Percentiles rank a stretch among this genome's conserved stretches.
These are phyloP conservation scores for Candida oleophila DNA, from an alignment of 805 yeast genomes.

Conservation along the genomic window DNA sequence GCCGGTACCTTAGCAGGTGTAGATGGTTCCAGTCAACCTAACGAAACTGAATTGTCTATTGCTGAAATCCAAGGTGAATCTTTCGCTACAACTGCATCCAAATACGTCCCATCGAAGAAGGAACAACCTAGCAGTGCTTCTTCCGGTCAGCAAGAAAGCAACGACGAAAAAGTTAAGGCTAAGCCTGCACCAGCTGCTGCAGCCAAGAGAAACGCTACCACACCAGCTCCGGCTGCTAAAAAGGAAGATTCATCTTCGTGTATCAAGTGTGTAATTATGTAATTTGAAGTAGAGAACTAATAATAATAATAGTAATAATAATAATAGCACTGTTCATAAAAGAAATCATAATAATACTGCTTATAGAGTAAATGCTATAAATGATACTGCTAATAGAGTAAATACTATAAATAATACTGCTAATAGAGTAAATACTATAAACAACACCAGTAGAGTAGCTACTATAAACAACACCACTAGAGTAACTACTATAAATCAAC, in stretches of 20 bases:
- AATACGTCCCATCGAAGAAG: slow-evolving; percentile 10
- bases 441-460: too few relatives aligned
- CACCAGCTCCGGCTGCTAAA: slow-evolving; percentile 1
- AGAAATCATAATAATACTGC: too few relatives aligned
- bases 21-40: slow-evolving; percentile 19
- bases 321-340: neutral
- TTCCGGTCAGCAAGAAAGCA: slow-evolving; percentile 5
- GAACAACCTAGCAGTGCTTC: neutral
- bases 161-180: slow-evolving; percentile 3
- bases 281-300: neutral
- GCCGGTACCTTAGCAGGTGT: slow-evolving; percentile 25
- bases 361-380: too few relatives aligned
- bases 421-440: too few relatives aligned
- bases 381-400: too few relatives aligned
- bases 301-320: neutral
- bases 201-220: slow-evolving; percentile 4
- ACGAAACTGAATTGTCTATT: slow-evolving; percentile 18
- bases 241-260: slow-evolving; percentile 3
- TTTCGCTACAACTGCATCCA: slow-evolving; percentile 17
- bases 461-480: too few relatives aligned
- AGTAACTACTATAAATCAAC: too few relatives aligned
- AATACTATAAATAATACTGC: too few relatives aligned
- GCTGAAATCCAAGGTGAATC: slow-evolving; percentile 21
- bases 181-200: slow-evolving; percentile 5
- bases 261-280: slow-evolving; percentile 6